Evolutionary conservation across 345 rosid genomes (phyloP), one percentile per base, ranked within the genome.

Genomic region (Fremontodendron californicum): DNA sequence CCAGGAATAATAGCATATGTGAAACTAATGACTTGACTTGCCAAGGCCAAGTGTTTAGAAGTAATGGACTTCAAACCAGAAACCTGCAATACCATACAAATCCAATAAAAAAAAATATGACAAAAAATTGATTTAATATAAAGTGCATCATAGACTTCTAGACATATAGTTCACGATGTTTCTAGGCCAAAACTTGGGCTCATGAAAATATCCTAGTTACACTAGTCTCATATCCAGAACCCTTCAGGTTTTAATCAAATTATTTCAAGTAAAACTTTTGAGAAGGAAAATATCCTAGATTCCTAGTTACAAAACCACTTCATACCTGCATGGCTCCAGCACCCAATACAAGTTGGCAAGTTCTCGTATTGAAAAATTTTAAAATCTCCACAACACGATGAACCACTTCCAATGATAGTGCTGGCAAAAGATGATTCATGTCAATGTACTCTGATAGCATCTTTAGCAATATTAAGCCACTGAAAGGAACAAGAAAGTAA

Each of bases 251-350:
- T 13, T 74, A 40, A 55, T 39, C 15, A 57, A 16, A n/a, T 31
- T 21, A 64, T 66, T 48, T 71, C 27, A 75, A 45, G 37, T 19
- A 65, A 35, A 13, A 65, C 25, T 18, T 67, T 25, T 31, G 12
- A 67, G 25, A 46, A 69, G 27, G 57, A 40, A 68, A 23, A 66
- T 8, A 70, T n/a, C n/a, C n/a, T n/a, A n/a, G n/a, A n/a, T n/a
- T 42, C 9, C 19, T 58, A 23, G 55, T 6, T 18, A 9, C 16
- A 31, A 35, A 62, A 64, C 3, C 31, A 54, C 42, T 73, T 40
- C 71, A 57, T 78, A 96, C 98, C 97, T 96, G 98, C 99, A 96
- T 96, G 57, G 99, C 99, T 81, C 97, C 95, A 78, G 99, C 99
- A 78, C 99, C 99, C 52, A 96, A 89, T 83, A 96, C 98, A 85